Evolutionary conservation across 1,284 basidiomycete genomes (phyloP).

Genomic region (Coniferiporia sulphurascens): DNA sequence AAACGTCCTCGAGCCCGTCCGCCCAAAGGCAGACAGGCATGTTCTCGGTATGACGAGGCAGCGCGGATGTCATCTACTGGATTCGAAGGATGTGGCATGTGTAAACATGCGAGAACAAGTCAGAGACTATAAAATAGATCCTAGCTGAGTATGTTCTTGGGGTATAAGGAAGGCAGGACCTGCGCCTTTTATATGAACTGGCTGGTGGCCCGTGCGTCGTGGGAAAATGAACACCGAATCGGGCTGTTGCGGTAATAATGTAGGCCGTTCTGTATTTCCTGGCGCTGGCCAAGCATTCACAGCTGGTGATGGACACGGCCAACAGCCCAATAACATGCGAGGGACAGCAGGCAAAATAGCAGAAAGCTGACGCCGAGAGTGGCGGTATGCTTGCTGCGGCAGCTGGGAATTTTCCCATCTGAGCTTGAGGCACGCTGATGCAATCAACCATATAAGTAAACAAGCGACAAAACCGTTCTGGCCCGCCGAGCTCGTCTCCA

Average conservation of each 20-base stretch:
- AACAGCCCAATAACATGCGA: no score
- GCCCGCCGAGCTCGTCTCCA: no score
- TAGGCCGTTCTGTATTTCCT: no score
- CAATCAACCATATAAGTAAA: neutral
- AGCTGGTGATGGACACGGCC: no score
- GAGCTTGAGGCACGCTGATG: neutral
- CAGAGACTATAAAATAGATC: constrained; percentile 88
- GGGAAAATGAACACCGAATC: no score
- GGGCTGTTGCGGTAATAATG: no score
- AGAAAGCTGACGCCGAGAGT: no score
- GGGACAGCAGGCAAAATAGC: no score
- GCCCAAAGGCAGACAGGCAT: constrained; percentile 12
- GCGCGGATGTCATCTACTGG: constrained; percentile 71
- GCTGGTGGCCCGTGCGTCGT: constrained; percentile 33
- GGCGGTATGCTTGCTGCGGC: neutral
- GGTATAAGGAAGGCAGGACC: constrained; percentile 28
- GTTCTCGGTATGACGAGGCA: constrained; percentile 76
- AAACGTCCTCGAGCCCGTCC: constrained; percentile 66
- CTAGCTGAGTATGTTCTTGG: constrained; percentile 82
- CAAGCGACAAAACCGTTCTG: neutral
- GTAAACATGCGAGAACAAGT: constrained; percentile 86
- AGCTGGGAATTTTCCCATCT: constrained; percentile 5
- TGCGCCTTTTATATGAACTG: constrained; percentile 40
- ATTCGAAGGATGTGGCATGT: constrained; percentile 76
- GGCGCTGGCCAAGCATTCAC: no score